These are phyloP conservation scores for Aspergillus japonicus DNA, from an alignment of 2,329 filamentous ascomycete genomes.

Conservation along the genomic window DNA sequence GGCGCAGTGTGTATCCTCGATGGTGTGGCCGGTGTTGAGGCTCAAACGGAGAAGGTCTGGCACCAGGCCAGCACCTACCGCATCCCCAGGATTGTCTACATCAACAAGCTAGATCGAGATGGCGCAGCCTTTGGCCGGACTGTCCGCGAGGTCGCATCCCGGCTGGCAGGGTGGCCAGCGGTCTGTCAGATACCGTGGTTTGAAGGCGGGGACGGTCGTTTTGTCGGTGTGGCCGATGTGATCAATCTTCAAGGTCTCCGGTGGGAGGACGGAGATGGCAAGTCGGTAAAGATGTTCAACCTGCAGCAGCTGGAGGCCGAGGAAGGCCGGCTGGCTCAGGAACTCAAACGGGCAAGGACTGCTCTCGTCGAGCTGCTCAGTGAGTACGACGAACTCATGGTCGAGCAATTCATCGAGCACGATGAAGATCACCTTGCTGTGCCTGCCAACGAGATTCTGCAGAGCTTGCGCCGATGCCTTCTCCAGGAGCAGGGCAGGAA, in stretches of 20 bases:
- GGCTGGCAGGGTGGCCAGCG: conserved; percentile 79
- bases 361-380: conserved; percentile 80
- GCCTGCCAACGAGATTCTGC: conserved; percentile 63
- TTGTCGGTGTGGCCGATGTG: conserved; percentile 82
- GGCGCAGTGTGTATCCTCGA: conserved; percentile 92
- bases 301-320: conserved; percentile 54
- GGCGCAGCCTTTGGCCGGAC: conserved; percentile 80
- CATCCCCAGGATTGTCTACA: conserved; percentile 77
- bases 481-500: conserved; percentile 59
- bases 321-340: conserved; percentile 55
- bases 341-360: conserved; percentile 72
- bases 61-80: conserved; percentile 78
- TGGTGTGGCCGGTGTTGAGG: conserved; percentile 90
- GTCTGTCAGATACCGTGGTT: conserved; percentile 97
- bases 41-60: conserved; percentile 97
- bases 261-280: conserved; percentile 70
- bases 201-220: conserved; percentile 67
- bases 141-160: conserved; percentile 77
- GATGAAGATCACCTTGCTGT: conserved; percentile 72
- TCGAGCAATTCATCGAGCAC: conserved; percentile 78
- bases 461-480: conserved; percentile 72
- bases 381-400: conserved; percentile 81
- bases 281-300: conserved; percentile 56
- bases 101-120: conserved; percentile 83
- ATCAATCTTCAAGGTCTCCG: conserved; percentile 71